Evolutionary conservation across 192 early-diverging fungal species (phyloP).

Genomic region (Backusella sp.): DNA sequence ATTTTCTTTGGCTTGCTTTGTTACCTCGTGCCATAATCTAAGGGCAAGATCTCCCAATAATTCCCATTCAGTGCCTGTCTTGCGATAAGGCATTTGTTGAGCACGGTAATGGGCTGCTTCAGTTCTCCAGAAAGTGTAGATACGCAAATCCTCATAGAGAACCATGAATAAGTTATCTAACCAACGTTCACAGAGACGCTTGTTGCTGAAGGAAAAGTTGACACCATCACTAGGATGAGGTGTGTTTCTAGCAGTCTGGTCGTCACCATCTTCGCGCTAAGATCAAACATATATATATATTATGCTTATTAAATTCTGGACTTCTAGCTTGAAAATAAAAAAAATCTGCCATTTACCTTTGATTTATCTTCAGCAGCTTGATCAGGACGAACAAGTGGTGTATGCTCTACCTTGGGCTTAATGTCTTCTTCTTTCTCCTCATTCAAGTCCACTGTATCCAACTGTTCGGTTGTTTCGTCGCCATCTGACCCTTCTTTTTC

Average conservation of each 20-base stretch:
- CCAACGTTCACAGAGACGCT: slow-evolving; percentile 99
- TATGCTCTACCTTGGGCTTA: slow-evolving; percentile 19
- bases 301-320: no score
- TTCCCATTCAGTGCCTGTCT: slow-evolving; percentile 98
- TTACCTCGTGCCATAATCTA: slow-evolving; percentile 79
- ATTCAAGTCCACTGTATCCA: slow-evolving; percentile 45
- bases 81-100: slow-evolving; percentile 79
- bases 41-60: slow-evolving; percentile 90
- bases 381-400: slow-evolving; percentile 38
- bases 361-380: slow-evolving; percentile 46
- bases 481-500: slow-evolving; percentile 29
- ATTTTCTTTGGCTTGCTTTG: not conserved
- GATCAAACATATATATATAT: no score
- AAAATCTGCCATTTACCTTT: slow-evolving; percentile 35
- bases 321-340: no score
- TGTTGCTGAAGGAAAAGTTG: slow-evolving; percentile 83
- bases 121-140: slow-evolving; percentile 91
- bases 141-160: slow-evolving; percentile 89
- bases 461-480: slow-evolving; percentile 31
- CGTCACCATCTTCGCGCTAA: not conserved
- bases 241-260: not conserved
- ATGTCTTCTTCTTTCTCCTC: slow-evolving; percentile 12
- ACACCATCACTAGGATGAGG: slow-evolving; percentile 34
- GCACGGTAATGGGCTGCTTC: slow-evolving; percentile 78
- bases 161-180: slow-evolving; percentile 99